Evolutionary conservation across 192 early-diverging fungal genomes (phyloP).

Genomic region (Physocladia obscura): DNA sequence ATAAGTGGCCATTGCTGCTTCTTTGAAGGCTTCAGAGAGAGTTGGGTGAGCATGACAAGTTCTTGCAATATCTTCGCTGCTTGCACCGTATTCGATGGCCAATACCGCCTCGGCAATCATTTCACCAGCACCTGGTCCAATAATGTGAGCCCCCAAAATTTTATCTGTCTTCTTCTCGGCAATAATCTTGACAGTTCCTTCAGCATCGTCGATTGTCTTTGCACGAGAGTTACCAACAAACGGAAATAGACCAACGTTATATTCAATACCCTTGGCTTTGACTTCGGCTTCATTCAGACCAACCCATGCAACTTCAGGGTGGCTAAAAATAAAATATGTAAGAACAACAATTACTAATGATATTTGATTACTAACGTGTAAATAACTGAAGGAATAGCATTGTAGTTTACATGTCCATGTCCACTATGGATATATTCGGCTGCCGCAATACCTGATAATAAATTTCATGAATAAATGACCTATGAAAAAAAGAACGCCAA

Average conservation of each 20-base stretch:
- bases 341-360: background rate
- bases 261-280: conserved; percentile 83
- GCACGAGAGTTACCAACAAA: conserved; percentile 96
- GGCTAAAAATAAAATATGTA: conserved; percentile 46
- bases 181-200: conserved; percentile 96
- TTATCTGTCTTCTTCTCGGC: conserved; percentile 92
- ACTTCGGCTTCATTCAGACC: conserved; percentile 94
- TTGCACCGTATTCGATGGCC: conserved; percentile 98
- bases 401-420: conserved; percentile 98
- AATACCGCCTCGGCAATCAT: conserved; percentile 98
- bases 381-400: conserved; percentile 95
- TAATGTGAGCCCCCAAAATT: conserved; percentile 97
- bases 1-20: conserved; percentile 90
- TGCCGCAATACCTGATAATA: conserved; percentile 70
- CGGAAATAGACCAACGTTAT: conserved; percentile 90
- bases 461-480: background rate
- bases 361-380: conserved; percentile 58
- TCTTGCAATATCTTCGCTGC: conserved; percentile 94
- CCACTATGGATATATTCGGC: conserved; percentile 89
- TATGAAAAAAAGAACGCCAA: background rate
- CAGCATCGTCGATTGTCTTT: conserved; percentile 90
- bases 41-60: conserved; percentile 98
- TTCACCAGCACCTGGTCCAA: conserved; percentile 97
- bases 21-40: conserved; percentile 96
- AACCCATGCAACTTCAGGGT: conserved; percentile 98